Percentiles rank a stretch among this genome's conserved stretches.
Evolutionary conservation across 495 filamentous ascomycete species (phyloP).

Genomic region (Articulospora tetracladia): DNA sequence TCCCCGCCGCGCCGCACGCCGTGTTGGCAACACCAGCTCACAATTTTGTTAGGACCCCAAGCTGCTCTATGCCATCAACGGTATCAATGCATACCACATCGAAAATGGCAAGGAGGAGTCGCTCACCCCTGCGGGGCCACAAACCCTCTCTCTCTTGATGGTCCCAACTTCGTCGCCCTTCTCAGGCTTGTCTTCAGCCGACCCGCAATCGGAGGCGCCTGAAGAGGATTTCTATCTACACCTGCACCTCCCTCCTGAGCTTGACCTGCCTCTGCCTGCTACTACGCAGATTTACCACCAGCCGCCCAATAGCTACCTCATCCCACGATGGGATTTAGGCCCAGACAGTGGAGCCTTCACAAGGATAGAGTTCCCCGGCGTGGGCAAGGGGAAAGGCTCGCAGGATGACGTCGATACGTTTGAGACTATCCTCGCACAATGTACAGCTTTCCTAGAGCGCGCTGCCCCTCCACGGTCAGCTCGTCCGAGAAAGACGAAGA

Average conservation of each 20-base stretch:
- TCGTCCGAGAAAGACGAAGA: constrained; percentile 29
- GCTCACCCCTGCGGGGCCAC: constrained; percentile 79
- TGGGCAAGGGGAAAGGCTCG: constrained; percentile 62
- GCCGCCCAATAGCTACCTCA: constrained; percentile 82
- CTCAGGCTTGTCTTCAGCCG: constrained; percentile 53
- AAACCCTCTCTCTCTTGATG: constrained; percentile 90
- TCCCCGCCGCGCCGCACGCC: too few species aligned
- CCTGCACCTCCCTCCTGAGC: constrained; percentile 86
- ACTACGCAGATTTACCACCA: constrained; percentile 96
- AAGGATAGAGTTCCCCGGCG: constrained; percentile 77
- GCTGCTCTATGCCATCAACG: constrained; percentile 77
- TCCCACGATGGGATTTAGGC: constrained; percentile 88
- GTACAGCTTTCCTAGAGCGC: constrained; percentile 87
- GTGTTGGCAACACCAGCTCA: neutral
- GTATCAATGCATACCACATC: constrained; percentile 82
- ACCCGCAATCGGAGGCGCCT: constrained; percentile 50
- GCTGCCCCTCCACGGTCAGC: constrained; percentile 52
- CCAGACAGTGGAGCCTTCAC: constrained; percentile 86
- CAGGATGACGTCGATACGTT: constrained; percentile 96
- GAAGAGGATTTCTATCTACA: constrained; percentile 97
- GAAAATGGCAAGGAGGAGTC: constrained; percentile 80
- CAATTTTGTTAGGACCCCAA: constrained; percentile 53
- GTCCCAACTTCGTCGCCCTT: constrained; percentile 78
- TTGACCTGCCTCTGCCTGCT: constrained; percentile 84
- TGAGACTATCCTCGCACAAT: constrained; percentile 93